Base-by-base conservation (phyloP, 495 filamentous ascomycete species). In the Opeltia flavorubescens region DNA sequence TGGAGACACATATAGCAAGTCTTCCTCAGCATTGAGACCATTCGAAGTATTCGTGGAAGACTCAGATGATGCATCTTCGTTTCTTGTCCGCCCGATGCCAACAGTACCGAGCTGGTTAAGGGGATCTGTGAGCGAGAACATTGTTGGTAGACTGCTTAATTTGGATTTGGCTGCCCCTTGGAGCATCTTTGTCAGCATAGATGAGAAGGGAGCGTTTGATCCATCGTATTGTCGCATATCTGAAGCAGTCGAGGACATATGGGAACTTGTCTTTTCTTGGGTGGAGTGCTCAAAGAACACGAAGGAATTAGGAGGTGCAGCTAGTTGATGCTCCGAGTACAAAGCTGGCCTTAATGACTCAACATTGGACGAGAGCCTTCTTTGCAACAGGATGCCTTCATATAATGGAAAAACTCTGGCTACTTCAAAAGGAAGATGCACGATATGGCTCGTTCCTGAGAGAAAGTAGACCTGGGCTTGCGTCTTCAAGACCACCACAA, bases 401-500 rank as follows among this genome's bases (percentile, higher is more conserved):
- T 86, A 80, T 17, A 86, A 82, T 12, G 89, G 79, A 63, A 89
- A 84, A 8, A 85, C 86, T 41, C 74, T 77, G 55, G 95, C 86
- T 29, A 95, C 82, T 62, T 95, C 87, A 55, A 99, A 96, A 12
- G 91, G 88, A 49, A 99, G 74, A 60, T 93, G 84, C 47, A 96
- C 76, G 47, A 93, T 77, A 73, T 96, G 86, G 62, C 77, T 94
- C 21, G 83, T 76, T 3, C 88, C 88, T 15, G 81, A 71, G n/a
- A 95, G 74, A 59, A 89, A 94, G 68, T 84, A 93, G 54, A 96
- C 76, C 57, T 95, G 91, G 21, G 86, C 88, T 57, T 95, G 89
- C 3, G 84, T 84, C 61, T 88, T 91, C 48, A 99, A 75, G 52
- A 95, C 82, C 31, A 96, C 81, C 5, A 96, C 87, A 43, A 99